These are phyloP conservation scores for Podospora bellae-mahoneyi DNA, from an alignment of 495 filamentous ascomycete species.

Conservation along the genomic window DNA sequence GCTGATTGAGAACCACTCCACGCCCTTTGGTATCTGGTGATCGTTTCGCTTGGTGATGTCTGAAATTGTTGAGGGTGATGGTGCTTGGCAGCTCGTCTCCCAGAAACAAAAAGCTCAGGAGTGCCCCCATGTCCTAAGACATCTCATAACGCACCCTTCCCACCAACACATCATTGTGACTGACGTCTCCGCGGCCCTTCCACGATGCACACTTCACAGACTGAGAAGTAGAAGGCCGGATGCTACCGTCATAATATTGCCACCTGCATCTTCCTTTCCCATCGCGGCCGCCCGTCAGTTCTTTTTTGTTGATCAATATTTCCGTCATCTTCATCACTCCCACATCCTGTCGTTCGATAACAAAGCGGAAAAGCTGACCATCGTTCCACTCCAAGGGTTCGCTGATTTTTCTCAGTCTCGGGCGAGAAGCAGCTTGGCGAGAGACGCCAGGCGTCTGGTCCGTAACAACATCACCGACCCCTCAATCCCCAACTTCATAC, in stretches of 20 bases:
- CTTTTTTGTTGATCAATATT: not conserved
- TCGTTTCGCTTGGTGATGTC: not conserved
- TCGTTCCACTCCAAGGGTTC: not conserved
- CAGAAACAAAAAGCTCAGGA: not conserved
- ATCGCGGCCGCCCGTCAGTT: not conserved
- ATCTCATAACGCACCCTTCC: not conserved
- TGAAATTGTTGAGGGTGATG: not conserved
- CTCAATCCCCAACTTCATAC: constrained; percentile 4
- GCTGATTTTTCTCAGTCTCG: not conserved
- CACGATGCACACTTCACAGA: not conserved
- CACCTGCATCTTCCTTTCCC: not conserved
- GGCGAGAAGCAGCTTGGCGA: not conserved
- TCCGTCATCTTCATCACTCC: constrained; percentile 1
- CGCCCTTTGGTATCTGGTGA: not conserved
- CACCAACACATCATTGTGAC: not conserved
- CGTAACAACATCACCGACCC: not conserved
- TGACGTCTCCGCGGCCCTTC: constrained; percentile 9
- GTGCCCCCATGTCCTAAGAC: not conserved
- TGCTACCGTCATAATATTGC: not conserved
- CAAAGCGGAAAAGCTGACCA: not conserved
- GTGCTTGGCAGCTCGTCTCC: not conserved
- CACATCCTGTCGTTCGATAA: not conserved
- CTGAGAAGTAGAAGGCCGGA: not conserved
- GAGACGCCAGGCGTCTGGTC: not conserved
- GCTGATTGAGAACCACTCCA: not conserved